phyloP scores from a whole-genome alignment of 371 early-diverging fungal species.

The Zancudomyces culisetae region DNA sequence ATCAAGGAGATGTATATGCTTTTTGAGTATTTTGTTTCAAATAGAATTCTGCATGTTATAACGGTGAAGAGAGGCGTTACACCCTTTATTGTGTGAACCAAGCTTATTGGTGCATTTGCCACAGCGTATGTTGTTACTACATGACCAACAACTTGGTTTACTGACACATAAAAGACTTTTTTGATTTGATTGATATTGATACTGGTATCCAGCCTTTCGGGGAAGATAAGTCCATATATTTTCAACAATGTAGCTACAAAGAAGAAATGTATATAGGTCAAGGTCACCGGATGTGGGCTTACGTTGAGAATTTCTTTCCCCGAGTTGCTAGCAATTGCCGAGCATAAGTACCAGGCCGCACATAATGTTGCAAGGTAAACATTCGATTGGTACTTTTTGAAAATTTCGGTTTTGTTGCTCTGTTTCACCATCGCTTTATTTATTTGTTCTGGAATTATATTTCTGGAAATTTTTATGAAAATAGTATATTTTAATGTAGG shows the following conservation, averaged over 20 bases:
- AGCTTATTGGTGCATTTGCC: constrained; percentile 51
- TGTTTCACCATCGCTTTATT: too few relatives aligned
- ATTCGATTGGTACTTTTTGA: too few relatives aligned
- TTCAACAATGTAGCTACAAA: constrained; percentile 44
- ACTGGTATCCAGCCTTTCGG: constrained; percentile 25
- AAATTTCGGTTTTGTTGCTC: too few relatives aligned
- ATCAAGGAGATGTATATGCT: constrained; percentile 54
- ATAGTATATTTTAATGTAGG: too few relatives aligned
- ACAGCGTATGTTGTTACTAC: constrained; percentile 57
- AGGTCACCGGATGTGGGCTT: constrained; percentile 55
- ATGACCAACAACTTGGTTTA: constrained; percentile 71
- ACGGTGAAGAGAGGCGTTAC: constrained; percentile 78
- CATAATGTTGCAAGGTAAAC: too few relatives aligned
- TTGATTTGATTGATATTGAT: constrained; percentile 34
- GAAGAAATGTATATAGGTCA: constrained; percentile 58
- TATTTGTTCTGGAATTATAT: too few relatives aligned
- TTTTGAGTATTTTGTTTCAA: constrained; percentile 35
- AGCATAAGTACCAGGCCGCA: constrained; percentile 54
- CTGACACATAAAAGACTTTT: constrained; percentile 44
- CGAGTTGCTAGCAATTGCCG: constrained; percentile 61
- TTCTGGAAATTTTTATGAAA: too few relatives aligned
- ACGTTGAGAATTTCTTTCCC: constrained; percentile 54
- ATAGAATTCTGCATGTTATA: constrained; percentile 44
- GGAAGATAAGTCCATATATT: constrained; percentile 21
- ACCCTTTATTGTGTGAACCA: constrained; percentile 73